Percentiles rank a stretch among this genome's conserved stretches.
Evolutionary conservation across 1,284 basidiomycete genomes (phyloP).

Genomic region (Ganoderma resinaceum): DNA sequence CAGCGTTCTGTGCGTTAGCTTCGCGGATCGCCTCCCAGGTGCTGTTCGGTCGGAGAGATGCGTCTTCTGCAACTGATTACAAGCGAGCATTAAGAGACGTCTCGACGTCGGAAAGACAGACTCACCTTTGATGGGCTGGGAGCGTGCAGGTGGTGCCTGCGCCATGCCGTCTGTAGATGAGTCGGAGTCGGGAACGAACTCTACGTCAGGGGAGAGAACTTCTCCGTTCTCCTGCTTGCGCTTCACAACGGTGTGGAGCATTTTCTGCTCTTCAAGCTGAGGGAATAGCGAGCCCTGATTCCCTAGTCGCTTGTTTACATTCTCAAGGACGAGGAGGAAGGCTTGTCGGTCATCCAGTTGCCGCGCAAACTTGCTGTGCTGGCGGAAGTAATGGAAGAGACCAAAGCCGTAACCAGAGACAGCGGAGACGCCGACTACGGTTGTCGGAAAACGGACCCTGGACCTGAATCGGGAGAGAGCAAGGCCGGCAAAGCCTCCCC

Average conservation of each 20-base stretch:
- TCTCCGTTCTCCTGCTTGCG: slow-evolving; percentile 27
- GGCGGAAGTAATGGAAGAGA: slow-evolving; percentile 24
- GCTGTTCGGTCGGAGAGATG: slow-evolving; percentile 34
- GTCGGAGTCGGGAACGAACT: slow-evolving; percentile 19
- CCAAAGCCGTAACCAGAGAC: slow-evolving; percentile 28
- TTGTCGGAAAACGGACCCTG: slow-evolving; percentile 25
- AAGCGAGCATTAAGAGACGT: background rate
- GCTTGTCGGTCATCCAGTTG: slow-evolving; percentile 28
- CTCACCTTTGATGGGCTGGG: slow-evolving; percentile 2
- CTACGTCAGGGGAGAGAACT: slow-evolving; percentile 18
- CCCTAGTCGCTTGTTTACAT: slow-evolving; percentile 30
- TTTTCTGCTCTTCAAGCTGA: slow-evolving; percentile 19
- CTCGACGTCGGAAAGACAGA: background rate
- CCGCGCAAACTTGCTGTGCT: slow-evolving; percentile 21
- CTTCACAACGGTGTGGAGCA: slow-evolving; percentile 23
- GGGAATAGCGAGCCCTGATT: slow-evolving; percentile 18
- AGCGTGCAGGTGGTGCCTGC: background rate
- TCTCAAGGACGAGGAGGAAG: slow-evolving; percentile 28
- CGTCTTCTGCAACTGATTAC: slow-evolving; percentile 12
- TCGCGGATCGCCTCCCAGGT: slow-evolving; percentile 72
- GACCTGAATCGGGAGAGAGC: slow-evolving; percentile 22
- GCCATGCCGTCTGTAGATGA: slow-evolving; percentile 13
- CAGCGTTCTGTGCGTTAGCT: slow-evolving; percentile 52
- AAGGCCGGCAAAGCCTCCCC: slow-evolving; percentile 23
- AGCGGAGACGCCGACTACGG: slow-evolving; percentile 23